Evolutionary conservation across 768 basidiomycete species (phyloP).

Genomic region (Suillus discolor): DNA sequence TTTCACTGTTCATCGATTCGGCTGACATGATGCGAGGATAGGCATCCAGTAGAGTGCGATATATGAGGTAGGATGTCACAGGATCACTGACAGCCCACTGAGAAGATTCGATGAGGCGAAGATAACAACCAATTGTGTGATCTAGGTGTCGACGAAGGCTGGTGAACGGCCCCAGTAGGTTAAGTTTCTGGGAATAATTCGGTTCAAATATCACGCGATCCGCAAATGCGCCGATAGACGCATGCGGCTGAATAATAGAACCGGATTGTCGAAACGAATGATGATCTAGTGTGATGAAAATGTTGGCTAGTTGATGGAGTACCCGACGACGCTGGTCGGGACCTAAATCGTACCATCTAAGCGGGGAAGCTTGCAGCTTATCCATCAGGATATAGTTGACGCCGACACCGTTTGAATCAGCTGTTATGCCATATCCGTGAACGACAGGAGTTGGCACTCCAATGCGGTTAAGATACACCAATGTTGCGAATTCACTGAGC

Average conservation of each 20-base stretch:
- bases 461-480: not conserved
- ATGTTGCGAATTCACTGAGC: not conserved
- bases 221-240: not conserved
- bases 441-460: not conserved
- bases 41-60: conserved; percentile 13
- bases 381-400: conserved; percentile 1
- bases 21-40: not conserved
- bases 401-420: not conserved
- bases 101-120: not conserved
- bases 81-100: not conserved
- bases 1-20: not conserved
- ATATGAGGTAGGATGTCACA: conserved; percentile 10
- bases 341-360: not conserved
- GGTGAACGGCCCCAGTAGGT: not conserved
- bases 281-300: not conserved
- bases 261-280: not conserved
- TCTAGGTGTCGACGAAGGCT: not conserved
- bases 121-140: not conserved
- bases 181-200: not conserved
- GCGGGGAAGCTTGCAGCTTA: not conserved
- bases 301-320: not conserved
- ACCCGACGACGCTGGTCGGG: not conserved
- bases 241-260: not conserved
- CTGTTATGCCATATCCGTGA: not conserved
- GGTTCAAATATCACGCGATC: not conserved